Percentiles rank a stretch among this genome's conserved stretches.
phyloP scores from a whole-genome alignment of 768 basidiomycete genomes.

The Gymnopilus junonius region DNA sequence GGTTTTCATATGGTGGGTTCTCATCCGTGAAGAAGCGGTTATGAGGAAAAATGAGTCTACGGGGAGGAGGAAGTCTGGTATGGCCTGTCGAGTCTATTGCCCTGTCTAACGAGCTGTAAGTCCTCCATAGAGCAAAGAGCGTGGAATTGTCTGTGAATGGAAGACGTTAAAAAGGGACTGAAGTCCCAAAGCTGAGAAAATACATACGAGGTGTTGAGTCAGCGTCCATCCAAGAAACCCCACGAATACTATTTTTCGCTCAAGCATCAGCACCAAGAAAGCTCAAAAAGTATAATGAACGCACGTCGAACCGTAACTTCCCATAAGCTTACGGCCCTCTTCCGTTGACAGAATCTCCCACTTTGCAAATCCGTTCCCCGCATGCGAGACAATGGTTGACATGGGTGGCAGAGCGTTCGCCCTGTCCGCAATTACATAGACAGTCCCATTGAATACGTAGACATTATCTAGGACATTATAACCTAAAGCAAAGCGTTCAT shows the following conservation, averaged over 20 bases:
- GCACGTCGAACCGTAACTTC: slow-evolving; percentile 58
- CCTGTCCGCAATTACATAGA: slow-evolving; percentile 77
- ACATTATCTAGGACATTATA: slow-evolving; percentile 85
- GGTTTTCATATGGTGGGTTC: slow-evolving; percentile 37
- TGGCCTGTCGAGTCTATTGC: slow-evolving; percentile 45
- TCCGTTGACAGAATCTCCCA: slow-evolving; percentile 64
- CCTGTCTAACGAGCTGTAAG: slow-evolving; percentile 66
- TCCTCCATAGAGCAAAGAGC: slow-evolving; percentile 77
- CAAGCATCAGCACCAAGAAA: neutral
- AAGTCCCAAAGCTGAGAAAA: slow-evolving; percentile 2
- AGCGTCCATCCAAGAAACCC: slow-evolving; percentile 69
- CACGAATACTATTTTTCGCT: slow-evolving; percentile 53
- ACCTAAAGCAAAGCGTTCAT: slow-evolving; percentile 47
- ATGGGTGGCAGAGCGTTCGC: slow-evolving; percentile 62
- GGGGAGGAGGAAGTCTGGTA: slow-evolving; percentile 64
- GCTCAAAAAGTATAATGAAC: slow-evolving; percentile 18
- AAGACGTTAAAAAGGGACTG: slow-evolving; percentile 12
- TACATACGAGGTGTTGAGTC: slow-evolving; percentile 55
- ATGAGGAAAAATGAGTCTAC: slow-evolving; percentile 77
- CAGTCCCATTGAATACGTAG: slow-evolving; percentile 71
- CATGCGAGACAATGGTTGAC: slow-evolving; percentile 52
- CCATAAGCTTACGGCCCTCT: slow-evolving; percentile 53
- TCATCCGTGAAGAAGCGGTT: slow-evolving; percentile 62
- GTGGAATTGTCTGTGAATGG: slow-evolving; percentile 63
- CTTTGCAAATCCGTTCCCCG: slow-evolving; percentile 40